Percentiles rank a stretch among this genome's conserved stretches.
phyloP scores from a whole-genome alignment of 768 basidiomycete genomes.

The Boletus rubropictus region DNA sequence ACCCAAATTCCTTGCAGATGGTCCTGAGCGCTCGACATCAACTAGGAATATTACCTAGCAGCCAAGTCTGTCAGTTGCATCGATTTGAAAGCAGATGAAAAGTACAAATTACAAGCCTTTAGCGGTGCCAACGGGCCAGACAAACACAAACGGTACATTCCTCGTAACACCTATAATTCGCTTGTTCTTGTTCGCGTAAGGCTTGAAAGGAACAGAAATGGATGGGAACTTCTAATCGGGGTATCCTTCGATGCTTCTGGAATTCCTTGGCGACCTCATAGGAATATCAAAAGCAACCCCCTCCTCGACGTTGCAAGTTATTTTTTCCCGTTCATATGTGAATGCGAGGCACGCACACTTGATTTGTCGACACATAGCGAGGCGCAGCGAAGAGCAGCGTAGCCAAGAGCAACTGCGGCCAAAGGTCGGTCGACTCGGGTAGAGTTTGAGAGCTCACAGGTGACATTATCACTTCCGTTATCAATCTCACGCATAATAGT shows the following conservation, averaged over 20 bases:
- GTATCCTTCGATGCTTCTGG: not conserved
- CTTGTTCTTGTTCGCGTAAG: too few relatives aligned
- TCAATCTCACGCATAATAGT: not conserved
- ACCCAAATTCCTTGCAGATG: not conserved
- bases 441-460: slow-evolving; percentile 1
- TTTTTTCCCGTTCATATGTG: not conserved
- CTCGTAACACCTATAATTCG: too few relatives aligned
- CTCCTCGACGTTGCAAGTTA: not conserved
- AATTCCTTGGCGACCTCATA: not conserved
- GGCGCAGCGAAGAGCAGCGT: not conserved
- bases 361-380: not conserved
- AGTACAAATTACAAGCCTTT: too few relatives aligned
- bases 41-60: not conserved
- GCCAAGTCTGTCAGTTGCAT: not conserved
- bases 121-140: not conserved
- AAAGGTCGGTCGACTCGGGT: not conserved
- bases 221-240: not conserved
- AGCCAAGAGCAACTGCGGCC: not conserved
- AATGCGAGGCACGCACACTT: not conserved
- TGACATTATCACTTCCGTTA: not conserved
- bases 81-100: not conserved
- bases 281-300: not conserved
- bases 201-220: not conserved
- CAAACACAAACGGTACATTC: not conserved
- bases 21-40: too few relatives aligned